phyloP scores from a whole-genome alignment of 2,329 filamentous ascomycete genomes.

The Tolypocladium guangdongense region DNA sequence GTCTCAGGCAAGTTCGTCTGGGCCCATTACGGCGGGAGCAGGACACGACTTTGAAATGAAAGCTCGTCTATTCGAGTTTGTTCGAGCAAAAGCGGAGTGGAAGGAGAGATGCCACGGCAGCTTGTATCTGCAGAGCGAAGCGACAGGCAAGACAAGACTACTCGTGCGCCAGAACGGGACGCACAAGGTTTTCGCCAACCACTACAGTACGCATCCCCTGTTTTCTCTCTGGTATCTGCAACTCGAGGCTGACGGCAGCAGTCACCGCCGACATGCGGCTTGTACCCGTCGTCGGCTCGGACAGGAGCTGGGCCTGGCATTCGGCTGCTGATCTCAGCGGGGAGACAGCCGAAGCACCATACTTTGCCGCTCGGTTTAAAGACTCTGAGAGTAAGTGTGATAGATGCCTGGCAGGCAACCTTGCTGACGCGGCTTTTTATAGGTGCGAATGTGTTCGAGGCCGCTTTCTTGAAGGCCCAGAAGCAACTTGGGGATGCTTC shows the following conservation, averaged over 20 bases:
- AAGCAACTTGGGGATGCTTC: not conserved
- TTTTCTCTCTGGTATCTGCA: not conserved
- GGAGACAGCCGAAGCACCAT: not conserved
- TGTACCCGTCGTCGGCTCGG: not conserved
- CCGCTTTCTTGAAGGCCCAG: not conserved
- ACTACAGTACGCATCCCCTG: not conserved
- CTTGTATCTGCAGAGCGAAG: not conserved
- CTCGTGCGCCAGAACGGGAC: not conserved
- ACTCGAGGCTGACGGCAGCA: not conserved
- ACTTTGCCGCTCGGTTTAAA: not conserved
- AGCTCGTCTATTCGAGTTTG: not conserved
- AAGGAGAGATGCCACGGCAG: not conserved
- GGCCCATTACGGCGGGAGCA: not conserved
- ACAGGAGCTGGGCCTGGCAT: not conserved
- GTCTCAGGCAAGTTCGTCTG: not conserved
- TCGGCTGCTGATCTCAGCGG: not conserved
- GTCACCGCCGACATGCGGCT: not conserved
- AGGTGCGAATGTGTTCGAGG: not conserved
- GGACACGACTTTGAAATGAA: not conserved
- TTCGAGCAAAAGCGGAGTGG: not conserved
- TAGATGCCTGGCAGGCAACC: not conserved
- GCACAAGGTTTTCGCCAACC: not conserved
- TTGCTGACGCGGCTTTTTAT: not conserved
- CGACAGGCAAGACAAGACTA: not conserved
- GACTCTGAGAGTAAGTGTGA: not conserved